Base-by-base conservation (phyloP, 1,139 yeast species). In the Kodamaea sp. region DNA sequence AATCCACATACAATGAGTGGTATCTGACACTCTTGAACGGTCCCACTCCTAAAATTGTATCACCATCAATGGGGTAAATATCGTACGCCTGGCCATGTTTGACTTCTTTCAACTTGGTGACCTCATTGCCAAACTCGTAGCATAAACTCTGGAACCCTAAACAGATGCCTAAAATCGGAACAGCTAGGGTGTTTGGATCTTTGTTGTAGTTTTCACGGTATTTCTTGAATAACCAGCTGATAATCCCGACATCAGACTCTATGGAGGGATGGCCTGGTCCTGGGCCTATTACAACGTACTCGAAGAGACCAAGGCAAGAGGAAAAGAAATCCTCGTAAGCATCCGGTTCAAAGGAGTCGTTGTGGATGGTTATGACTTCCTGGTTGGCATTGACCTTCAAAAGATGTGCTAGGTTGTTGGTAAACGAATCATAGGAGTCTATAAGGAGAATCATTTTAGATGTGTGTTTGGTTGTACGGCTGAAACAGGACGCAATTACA, bases 341-440 rank as follows among this genome's bases (percentile, higher is more conserved):
- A 2, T 46, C 43, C 7, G 63, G 56, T 5, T 42, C 28, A 38
- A 83, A 68, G 0, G 87, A 64, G 57, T 90, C 95, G 54, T 88
- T 88, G 51, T 83, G 92, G 26, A 89, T 76, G 2, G 86, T 82
- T 22, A 74, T 62, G 9, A 88, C 92, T 23, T 67, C 59, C 24
- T 76, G 73, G 0, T 68, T 70, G 0, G 84, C 72, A 9, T 78
- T 67, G 12, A 60, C 57, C 43, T 73, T 76, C n/a, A 92, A 59
- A 22, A 90, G 70, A 37, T 76, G 73, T 22, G 78, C 76, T 35
- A 92, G 74, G 55, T 92, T 92, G 61, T 78, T 85, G 4, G 97
- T 84, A 68, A 90, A 92, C 8, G 97, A 90, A 58, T 92, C 98
- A 53, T 92, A 90, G 5, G 96, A 89, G 58, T 92, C 98, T 14